phyloP scores from a whole-genome alignment of 352 stramenopile species.

The Pythium plurisporium region DNA sequence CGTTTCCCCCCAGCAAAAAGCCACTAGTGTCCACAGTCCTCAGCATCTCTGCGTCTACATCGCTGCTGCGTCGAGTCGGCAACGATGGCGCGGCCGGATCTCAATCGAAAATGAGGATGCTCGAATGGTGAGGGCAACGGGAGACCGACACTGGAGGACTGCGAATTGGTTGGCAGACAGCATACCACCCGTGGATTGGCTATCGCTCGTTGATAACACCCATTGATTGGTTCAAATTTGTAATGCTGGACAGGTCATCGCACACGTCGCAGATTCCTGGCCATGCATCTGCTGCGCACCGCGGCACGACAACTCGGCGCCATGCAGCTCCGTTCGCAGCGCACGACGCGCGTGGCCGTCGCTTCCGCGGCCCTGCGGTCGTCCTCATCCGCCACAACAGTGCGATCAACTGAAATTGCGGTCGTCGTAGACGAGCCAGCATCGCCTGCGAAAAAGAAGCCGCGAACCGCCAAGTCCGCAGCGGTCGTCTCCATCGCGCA shows the following conservation, averaged over 20 bases:
- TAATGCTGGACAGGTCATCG: too few species aligned
- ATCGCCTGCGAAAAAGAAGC: slow-evolving; percentile 28
- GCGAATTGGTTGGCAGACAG: slow-evolving; percentile 18
- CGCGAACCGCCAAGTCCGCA: neutral
- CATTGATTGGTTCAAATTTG: neutral
- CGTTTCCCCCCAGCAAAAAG: slow-evolving; percentile 22
- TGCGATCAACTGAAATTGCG: neutral
- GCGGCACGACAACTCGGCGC: neutral
- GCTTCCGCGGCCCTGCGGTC: neutral
- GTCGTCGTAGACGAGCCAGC: slow-evolving; percentile 3
- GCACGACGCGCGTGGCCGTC: neutral
- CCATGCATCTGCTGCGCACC: neutral
- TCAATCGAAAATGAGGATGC: slow-evolving; percentile 1
- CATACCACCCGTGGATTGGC: neutral
- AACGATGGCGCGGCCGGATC: too few species aligned
- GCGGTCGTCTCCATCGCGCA: slow-evolving; percentile 4
- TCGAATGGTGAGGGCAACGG: neutral
- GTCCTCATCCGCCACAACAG: neutral
- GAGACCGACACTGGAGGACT: neutral
- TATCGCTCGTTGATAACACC: neutral
- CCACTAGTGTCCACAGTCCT: neutral
- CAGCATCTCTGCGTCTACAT: neutral
- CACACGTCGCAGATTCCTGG: slow-evolving; percentile 18
- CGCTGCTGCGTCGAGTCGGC: too few species aligned
- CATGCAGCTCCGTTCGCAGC: slow-evolving; percentile 40